Percentiles rank a stretch among this genome's conserved stretches.
phyloP scores from a whole-genome alignment of 768 basidiomycete genomes.

The Boletus barrowsii region DNA sequence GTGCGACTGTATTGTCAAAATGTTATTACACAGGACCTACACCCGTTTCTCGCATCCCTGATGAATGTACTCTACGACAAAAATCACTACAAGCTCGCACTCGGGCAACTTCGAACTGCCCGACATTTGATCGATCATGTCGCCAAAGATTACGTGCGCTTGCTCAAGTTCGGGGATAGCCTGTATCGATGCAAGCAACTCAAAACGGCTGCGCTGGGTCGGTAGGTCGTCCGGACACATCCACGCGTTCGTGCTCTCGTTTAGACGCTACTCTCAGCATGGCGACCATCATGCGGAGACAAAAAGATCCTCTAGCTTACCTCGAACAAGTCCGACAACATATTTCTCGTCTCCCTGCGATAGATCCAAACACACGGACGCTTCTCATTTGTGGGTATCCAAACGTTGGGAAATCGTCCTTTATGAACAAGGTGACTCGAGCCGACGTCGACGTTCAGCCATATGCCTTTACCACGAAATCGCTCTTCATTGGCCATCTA shows the following conservation, averaged over 20 bases:
- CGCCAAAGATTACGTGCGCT: slow-evolving; percentile 93
- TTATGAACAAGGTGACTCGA: slow-evolving; percentile 99
- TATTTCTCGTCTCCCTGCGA: slow-evolving; percentile 95
- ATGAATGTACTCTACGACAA: slow-evolving; percentile 99
- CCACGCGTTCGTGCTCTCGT: not conserved
- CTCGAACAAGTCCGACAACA: slow-evolving; percentile 99
- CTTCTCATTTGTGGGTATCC: slow-evolving; percentile 98
- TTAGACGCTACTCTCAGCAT: slow-evolving; percentile 51
- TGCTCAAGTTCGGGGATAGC: slow-evolving; percentile 97
- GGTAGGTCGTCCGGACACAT: slow-evolving; percentile 49
- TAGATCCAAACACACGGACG: slow-evolving; percentile 97
- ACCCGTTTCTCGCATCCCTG: slow-evolving; percentile 92
- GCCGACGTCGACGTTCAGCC: slow-evolving; percentile 99
- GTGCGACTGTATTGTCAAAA: not conserved
- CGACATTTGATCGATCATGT: slow-evolving; percentile 96
- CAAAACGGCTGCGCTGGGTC: slow-evolving; percentile 94
- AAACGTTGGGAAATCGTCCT: slow-evolving; percentile 98
- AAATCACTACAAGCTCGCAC: slow-evolving; percentile 98
- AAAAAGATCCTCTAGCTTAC: slow-evolving; percentile 98
- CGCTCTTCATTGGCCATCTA: slow-evolving; percentile 95
- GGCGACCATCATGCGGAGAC: slow-evolving; percentile 98
- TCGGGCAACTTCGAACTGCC: slow-evolving; percentile 94
- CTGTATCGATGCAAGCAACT: slow-evolving; percentile 98
- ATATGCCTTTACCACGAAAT: slow-evolving; percentile 99
- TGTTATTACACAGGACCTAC: slow-evolving; percentile 60